phyloP scores from a whole-genome alignment of 2,329 filamentous ascomycete species.

The Nannizzia gypsea region DNA sequence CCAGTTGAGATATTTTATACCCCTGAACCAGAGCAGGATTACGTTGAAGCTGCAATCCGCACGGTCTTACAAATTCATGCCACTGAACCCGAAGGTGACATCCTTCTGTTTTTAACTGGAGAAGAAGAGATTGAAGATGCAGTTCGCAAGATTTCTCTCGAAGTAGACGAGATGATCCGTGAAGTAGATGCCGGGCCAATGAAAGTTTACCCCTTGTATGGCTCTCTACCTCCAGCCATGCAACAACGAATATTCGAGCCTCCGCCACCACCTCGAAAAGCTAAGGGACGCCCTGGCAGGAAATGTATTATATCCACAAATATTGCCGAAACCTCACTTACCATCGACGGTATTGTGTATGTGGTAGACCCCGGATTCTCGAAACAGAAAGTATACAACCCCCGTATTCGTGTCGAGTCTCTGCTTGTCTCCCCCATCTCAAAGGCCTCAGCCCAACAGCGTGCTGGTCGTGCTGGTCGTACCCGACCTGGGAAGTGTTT shows the following conservation, averaged over 20 bases:
- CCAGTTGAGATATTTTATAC: slow-evolving; percentile 99
- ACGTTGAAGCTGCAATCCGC: slow-evolving; percentile 86
- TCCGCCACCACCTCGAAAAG: slow-evolving; percentile 59
- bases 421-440: slow-evolving; percentile 96
- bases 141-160: slow-evolving; percentile 77
- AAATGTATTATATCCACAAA: slow-evolving; percentile 94
- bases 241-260: slow-evolving; percentile 94
- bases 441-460: slow-evolving; percentile 91
- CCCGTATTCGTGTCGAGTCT: slow-evolving; percentile 89
- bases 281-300: slow-evolving; percentile 73
- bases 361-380: slow-evolving; percentile 99
- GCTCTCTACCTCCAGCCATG: slow-evolving; percentile 78
- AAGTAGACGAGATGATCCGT: slow-evolving; percentile 80
- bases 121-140: slow-evolving; percentile 99
- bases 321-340: slow-evolving; percentile 94
- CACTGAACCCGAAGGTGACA: slow-evolving; percentile 81
- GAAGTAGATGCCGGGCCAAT: slow-evolving; percentile 87
- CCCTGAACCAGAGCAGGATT: slow-evolving; percentile 87
- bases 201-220: slow-evolving; percentile 85
- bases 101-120: slow-evolving; percentile 88
- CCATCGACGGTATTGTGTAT: slow-evolving; percentile 97
- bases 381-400: slow-evolving; percentile 99
- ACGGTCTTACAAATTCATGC: slow-evolving; percentile 96
- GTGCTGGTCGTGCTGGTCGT: slow-evolving; percentile 97
- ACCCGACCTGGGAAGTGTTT: slow-evolving; percentile 98